Conservation (phyloP, 2,329 filamentous ascomycete species). For the Calycina marina region DNA sequence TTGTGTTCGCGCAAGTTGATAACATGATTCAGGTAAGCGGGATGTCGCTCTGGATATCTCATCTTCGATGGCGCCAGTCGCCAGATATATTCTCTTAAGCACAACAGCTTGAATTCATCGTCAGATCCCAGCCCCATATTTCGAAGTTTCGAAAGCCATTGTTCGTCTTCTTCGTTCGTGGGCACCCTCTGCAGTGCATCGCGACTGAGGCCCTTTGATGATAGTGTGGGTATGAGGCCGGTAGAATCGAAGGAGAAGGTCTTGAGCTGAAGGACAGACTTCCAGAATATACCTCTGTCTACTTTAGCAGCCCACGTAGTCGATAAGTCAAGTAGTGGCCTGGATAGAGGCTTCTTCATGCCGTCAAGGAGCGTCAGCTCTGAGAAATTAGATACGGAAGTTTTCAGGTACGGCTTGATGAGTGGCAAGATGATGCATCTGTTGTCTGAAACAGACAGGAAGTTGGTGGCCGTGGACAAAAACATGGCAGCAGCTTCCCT, state of each 20-base stretch:
- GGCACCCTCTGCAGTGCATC: slow-evolving; percentile 46
- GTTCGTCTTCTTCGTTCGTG: slow-evolving; percentile 84
- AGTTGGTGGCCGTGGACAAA: slow-evolving; percentile 59
- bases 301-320: slow-evolving; percentile 72
- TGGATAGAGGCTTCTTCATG: slow-evolving; percentile 66
- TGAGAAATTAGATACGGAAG: slow-evolving; percentile 51
- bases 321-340: slow-evolving; percentile 72
- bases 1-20: slow-evolving; percentile 61
- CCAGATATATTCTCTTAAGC: slow-evolving; percentile 83
- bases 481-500: slow-evolving; percentile 80
- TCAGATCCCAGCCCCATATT: slow-evolving; percentile 71
- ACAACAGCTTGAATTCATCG: slow-evolving; percentile 81
- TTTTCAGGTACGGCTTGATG: slow-evolving; percentile 68
- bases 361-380: slow-evolving; percentile 66
- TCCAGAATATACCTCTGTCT: slow-evolving; percentile 81
- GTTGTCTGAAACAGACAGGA: slow-evolving; percentile 64
- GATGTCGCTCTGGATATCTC: slow-evolving; percentile 10
- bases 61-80: slow-evolving; percentile 57
- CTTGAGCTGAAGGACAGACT: slow-evolving; percentile 52
- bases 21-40: slow-evolving; percentile 47
- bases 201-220: slow-evolving; percentile 38
- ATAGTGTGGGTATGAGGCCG: slow-evolving; percentile 35
- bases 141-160: slow-evolving; percentile 74
- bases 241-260: slow-evolving; percentile 52
- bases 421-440: slow-evolving; percentile 74